Percentiles rank a stretch among this genome's conserved stretches.
phyloP scores from a whole-genome alignment of 2,329 filamentous ascomycete species.

The Knufia petricola region DNA sequence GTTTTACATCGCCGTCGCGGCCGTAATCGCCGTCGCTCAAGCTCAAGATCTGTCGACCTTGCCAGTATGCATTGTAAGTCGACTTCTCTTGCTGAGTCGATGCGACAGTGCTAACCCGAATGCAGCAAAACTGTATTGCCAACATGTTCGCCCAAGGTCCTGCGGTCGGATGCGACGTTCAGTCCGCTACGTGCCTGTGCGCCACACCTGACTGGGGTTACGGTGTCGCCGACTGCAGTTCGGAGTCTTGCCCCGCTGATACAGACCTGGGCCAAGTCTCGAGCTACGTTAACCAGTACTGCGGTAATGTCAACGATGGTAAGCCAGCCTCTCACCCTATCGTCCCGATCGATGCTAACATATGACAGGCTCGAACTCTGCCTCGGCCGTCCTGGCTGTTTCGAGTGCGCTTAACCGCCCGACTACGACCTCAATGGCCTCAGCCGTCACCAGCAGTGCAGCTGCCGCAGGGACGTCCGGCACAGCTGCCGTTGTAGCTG shows the following conservation, averaged over 20 bases:
- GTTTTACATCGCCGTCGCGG: conserved; percentile 3
- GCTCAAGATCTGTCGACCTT: conserved; percentile 10
- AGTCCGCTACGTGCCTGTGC: conserved; percentile 34
- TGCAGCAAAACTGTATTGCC: conserved; percentile 35
- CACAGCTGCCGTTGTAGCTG: conserved; percentile 17
- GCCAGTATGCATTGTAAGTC: conserved; percentile 25
- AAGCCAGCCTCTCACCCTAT: too few relatives aligned
- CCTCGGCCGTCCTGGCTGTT: conserved; percentile 11
- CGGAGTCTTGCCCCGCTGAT: conserved; percentile 32
- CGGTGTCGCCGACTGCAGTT: conserved; percentile 39
- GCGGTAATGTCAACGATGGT: conserved; percentile 23
- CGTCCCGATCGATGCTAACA: too few relatives aligned
- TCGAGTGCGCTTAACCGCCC: too few relatives aligned
- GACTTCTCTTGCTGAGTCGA: neutral
- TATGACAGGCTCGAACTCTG: conserved; percentile 3
- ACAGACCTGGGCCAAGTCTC: conserved; percentile 29
- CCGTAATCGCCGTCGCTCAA: conserved; percentile 1
- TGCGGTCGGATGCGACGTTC: conserved; percentile 31
- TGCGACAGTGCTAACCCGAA: conserved; percentile 13
- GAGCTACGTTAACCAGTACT: conserved; percentile 28
- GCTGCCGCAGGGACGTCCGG: conserved; percentile 1
- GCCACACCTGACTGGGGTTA: conserved; percentile 32
- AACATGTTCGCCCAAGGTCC: conserved; percentile 35
- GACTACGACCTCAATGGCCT: conserved; percentile 7
- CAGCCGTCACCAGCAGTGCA: neutral